Evolutionary conservation across 1,139 yeast genomes (phyloP).

Genomic region (Geotrichum aggregatum): DNA sequence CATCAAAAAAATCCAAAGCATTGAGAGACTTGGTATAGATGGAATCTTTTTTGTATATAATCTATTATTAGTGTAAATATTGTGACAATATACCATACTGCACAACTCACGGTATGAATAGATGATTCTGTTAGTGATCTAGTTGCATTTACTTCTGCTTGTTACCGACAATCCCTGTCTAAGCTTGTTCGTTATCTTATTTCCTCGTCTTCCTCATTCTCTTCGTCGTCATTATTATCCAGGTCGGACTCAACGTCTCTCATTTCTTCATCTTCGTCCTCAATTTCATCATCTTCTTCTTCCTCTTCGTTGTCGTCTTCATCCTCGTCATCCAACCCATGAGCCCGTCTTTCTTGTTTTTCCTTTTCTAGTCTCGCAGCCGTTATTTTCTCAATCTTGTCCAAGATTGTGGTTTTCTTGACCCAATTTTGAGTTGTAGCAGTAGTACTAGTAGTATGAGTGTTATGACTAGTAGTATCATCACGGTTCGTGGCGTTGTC

Average conservation of each 20-base stretch:
- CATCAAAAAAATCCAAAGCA: no score
- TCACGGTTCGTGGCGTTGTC: no score
- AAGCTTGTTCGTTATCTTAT: no score
- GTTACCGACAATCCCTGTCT: no score
- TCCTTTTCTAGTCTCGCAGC: slow-evolving; percentile 9
- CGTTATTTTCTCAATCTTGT: slow-evolving; percentile 30
- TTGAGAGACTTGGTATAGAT: no score
- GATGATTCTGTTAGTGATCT: no score
- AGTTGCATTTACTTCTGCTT: no score
- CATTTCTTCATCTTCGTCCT: neutral
- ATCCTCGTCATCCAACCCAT: slow-evolving; percentile 6
- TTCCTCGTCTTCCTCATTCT: slow-evolving; percentile 13
- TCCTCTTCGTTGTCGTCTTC: slow-evolving; percentile 8
- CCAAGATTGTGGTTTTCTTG: slow-evolving; percentile 25
- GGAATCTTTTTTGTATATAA: neutral
- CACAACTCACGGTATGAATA: no score
- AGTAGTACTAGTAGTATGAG: neutral
- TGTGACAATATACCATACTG: no score
- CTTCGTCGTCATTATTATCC: slow-evolving; percentile 6
- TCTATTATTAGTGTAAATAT: neutral
- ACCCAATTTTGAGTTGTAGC: neutral
- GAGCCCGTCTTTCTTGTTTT: slow-evolving; percentile 5
- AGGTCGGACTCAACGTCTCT: neutral
- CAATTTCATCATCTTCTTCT: slow-evolving; percentile 8
- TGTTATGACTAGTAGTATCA: neutral